These are phyloP conservation scores for Gossypium lobatum DNA, from an alignment of 441 rosid species.

Conservation along the genomic window DNA sequence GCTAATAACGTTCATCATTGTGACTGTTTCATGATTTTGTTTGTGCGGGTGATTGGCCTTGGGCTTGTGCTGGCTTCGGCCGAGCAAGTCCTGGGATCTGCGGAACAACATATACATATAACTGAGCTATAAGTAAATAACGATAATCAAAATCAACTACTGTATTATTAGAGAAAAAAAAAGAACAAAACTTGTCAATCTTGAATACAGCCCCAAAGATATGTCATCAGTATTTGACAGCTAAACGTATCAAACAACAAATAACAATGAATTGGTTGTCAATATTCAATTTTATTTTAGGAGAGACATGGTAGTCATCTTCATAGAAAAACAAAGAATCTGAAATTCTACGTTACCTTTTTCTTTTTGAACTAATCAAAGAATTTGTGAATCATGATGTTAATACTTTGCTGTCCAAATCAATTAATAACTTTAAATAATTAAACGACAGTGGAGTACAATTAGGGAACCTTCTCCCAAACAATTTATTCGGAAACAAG, in stretches of 20 bases:
- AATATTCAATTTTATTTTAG: neutral
- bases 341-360: neutral
- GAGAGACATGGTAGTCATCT: neutral
- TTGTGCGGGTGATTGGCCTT: neutral
- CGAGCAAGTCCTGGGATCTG: slow-evolving; percentile 3
- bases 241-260: neutral
- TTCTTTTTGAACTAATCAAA: neutral
- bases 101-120: neutral
- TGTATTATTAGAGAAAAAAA: neutral
- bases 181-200: neutral
- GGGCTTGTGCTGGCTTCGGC: neutral
- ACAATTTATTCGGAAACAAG: neutral
- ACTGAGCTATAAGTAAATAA: neutral
- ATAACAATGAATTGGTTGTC: neutral
- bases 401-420: neutral
- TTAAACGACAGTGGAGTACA: neutral
- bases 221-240: neutral
- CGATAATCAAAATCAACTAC: neutral
- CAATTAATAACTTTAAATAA: neutral
- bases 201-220: neutral
- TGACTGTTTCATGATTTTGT: neutral
- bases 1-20: neutral
- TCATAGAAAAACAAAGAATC: neutral
- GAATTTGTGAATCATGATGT: neutral
- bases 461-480: neutral